Percentiles rank a stretch among this genome's conserved stretches.
phyloP scores from a whole-genome alignment of 1,139 yeast genomes.

The Sugiyamaella castrensis region DNA sequence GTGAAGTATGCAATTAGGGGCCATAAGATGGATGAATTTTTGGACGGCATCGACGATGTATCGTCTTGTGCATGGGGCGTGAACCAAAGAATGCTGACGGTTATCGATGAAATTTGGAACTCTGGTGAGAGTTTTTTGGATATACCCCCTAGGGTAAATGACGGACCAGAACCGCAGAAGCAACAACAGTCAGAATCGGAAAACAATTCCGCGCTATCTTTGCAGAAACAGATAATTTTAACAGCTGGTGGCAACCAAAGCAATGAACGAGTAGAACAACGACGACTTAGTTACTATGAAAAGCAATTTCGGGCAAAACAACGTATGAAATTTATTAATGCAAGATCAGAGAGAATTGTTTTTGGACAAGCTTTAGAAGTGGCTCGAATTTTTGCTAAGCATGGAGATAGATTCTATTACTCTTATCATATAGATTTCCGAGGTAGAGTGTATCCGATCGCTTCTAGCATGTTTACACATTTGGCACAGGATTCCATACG shows the following conservation, averaged over 20 bases:
- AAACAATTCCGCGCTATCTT: conserved; percentile 53
- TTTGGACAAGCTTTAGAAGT: conserved; percentile 65
- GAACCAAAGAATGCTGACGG: conserved; percentile 60
- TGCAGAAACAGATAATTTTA: no score
- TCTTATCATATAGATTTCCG: conserved; percentile 93
- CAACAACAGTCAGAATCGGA: background rate
- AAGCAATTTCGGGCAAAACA: conserved; percentile 45
- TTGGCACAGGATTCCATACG: conserved; percentile 64
- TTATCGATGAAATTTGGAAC: conserved; percentile 74
- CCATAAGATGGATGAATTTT: conserved; percentile 58
- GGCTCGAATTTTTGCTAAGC: conserved; percentile 64
- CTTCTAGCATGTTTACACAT: conserved; percentile 64
- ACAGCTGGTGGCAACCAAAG: no score
- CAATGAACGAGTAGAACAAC: conserved; percentile 54
- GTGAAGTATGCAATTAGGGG: conserved; percentile 69
- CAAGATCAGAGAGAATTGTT: conserved; percentile 43
- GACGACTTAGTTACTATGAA: conserved; percentile 38
- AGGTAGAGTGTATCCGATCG: conserved; percentile 92
- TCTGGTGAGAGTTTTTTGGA: conserved; percentile 57
- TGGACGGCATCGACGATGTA: conserved; percentile 72
- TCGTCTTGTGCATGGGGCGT: conserved; percentile 91
- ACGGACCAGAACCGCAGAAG: conserved; percentile 49
- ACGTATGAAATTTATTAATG: conserved; percentile 54
- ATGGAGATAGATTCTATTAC: conserved; percentile 75
- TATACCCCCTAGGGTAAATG: conserved; percentile 54